Conservation (phyloP, 1,284 basidiomycete species). For the Ganoderma lingzhi region DNA sequence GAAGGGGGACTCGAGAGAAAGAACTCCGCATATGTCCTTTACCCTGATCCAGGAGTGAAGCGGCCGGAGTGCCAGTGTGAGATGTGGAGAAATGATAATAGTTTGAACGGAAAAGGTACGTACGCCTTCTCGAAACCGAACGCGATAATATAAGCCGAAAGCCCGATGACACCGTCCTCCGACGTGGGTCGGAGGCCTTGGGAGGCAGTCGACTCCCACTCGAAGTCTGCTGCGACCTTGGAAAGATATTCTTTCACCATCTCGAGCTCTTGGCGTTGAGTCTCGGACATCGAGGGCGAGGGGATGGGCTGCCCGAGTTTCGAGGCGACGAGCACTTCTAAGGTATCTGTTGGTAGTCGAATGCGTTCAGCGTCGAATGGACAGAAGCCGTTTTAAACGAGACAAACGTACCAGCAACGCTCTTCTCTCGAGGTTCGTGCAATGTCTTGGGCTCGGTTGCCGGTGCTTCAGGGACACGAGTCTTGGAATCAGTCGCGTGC, state of each 20-base stretch:
- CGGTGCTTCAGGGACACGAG: neutral
- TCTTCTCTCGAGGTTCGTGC: neutral
- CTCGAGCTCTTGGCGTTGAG: neutral
- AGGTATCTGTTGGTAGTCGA: neutral
- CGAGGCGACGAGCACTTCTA: neutral
- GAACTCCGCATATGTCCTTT: neutral
- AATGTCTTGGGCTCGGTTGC: neutral
- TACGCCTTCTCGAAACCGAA: neutral
- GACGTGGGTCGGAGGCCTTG: neutral
- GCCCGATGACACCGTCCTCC: neutral
- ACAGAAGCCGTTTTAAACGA: neutral
- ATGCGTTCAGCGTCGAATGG: neutral
- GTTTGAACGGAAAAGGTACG: neutral
- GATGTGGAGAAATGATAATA: neutral
- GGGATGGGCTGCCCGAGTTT: neutral
- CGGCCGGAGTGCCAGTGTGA: too few species aligned
- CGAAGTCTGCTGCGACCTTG: neutral
- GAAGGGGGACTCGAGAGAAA: conserved; percentile 1
- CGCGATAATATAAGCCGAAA: neutral
- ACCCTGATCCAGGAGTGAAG: neutral
- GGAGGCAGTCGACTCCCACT: neutral
- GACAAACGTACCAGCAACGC: neutral
- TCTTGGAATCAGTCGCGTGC: neutral
- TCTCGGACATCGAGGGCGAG: neutral
- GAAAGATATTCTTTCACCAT: conserved; percentile 3